phyloP scores from a whole-genome alignment of 2,329 filamentous ascomycete species.

The Phyllosticta citriasiana region DNA sequence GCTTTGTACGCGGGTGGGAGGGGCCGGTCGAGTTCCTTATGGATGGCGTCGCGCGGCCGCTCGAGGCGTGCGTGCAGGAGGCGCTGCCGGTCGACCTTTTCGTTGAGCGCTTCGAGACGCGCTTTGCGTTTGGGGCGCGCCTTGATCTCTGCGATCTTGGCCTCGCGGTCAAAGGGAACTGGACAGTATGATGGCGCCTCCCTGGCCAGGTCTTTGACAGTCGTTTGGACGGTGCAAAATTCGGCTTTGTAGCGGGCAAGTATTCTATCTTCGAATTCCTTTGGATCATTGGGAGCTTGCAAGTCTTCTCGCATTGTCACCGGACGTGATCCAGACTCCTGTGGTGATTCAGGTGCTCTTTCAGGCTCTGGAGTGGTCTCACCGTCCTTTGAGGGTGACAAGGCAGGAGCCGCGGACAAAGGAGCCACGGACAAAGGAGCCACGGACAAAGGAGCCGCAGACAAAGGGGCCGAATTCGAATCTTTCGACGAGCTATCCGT shows the following conservation, averaged over 20 bases:
- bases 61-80: neutral
- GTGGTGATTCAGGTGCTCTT: no score
- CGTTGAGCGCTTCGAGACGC: neutral
- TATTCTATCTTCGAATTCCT: neutral
- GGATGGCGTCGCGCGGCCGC: neutral
- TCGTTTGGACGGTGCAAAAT: neutral
- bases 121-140: constrained; percentile 3
- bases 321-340: no score
- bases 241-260: neutral
- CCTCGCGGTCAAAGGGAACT: constrained; percentile 1
- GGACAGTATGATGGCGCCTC: neutral
- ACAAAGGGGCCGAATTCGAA: no score
- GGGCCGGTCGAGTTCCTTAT: neutral
- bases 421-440: no score
- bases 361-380: no score
- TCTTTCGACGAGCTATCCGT: no score
- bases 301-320: neutral
- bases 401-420: no score
- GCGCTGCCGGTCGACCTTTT: neutral
- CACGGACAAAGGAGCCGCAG: no score
- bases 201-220: neutral
- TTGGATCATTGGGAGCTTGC: neutral
- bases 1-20: neutral
- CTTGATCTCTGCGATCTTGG: constrained; percentile 7
- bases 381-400: no score